Conservation (phyloP, 345 rosid genomes). For the Dipteronia sinensis region DNA sequence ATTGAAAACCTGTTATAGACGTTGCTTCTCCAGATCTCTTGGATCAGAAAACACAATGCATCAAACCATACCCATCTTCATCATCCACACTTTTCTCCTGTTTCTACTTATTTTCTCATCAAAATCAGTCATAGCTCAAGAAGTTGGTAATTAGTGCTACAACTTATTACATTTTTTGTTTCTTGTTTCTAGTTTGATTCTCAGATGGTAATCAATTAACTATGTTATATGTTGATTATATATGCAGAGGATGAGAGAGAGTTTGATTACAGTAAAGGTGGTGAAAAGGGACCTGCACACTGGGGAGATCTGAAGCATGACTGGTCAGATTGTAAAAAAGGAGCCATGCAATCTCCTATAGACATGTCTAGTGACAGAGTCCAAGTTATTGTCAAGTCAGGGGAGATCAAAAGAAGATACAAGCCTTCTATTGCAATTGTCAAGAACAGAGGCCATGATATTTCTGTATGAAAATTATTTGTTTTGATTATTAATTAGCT, state of each 20-base stretch:
- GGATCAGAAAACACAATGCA: constrained; percentile 15
- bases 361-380: constrained; percentile 33
- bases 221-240: too few relatives aligned
- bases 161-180: too few relatives aligned
- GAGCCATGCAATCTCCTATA: constrained; percentile 44
- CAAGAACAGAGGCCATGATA: constrained; percentile 62
- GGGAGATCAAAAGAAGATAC: constrained; percentile 30
- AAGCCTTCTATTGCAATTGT: constrained; percentile 36
- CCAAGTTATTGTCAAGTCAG: constrained; percentile 18
- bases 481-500: too few relatives aligned
- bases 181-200: neutral
- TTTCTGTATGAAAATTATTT: too few relatives aligned
- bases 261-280: constrained; percentile 44
- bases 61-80: constrained; percentile 10
- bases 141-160: neutral
- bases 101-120: constrained; percentile 16
- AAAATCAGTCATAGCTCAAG: constrained; percentile 6
- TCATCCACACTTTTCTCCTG: constrained; percentile 3
- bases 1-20: neutral
- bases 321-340: constrained; percentile 41
- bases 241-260: constrained; percentile 63
- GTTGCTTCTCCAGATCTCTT: neutral
- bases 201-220: neutral
- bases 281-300: constrained; percentile 48
- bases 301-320: constrained; percentile 55